Percentiles rank a stretch among this genome's conserved stretches.
phyloP scores from a whole-genome alignment of 2,329 filamentous ascomycete genomes.

The Ophiostoma ips region DNA sequence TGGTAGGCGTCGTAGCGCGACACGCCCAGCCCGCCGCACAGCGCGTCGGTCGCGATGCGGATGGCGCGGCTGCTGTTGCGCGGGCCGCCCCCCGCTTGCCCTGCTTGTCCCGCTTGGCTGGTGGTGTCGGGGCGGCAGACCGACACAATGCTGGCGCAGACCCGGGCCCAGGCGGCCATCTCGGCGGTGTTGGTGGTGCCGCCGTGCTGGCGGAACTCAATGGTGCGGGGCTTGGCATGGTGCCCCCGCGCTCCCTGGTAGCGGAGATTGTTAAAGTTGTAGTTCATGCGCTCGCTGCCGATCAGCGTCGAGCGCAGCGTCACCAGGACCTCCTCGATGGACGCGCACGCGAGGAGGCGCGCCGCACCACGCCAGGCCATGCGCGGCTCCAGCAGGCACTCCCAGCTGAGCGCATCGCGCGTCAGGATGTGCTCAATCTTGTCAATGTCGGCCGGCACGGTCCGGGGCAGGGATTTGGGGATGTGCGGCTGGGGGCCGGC shows the following conservation, averaged over 20 bases:
- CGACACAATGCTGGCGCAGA: background rate
- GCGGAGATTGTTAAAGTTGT: slow-evolving; percentile 6
- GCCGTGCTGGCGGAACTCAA: slow-evolving; percentile 8
- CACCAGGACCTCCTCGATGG: background rate
- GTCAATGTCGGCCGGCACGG: background rate
- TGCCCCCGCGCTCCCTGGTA: background rate
- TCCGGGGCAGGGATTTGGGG: background rate
- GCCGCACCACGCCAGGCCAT: slow-evolving; percentile 2
- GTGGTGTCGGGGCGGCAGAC: background rate
- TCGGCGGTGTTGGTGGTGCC: slow-evolving; percentile 2
- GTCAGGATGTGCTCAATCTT: background rate
- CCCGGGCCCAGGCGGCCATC: background rate
- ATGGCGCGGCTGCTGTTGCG: background rate
- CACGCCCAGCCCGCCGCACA: background rate
- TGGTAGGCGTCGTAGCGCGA: slow-evolving; percentile 3
- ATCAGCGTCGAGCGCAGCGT: background rate
- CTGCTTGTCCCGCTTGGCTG: too few relatives aligned
- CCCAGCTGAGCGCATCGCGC: background rate
- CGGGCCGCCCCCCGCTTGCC: background rate
- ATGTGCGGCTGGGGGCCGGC: background rate
- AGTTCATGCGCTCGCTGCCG: background rate
- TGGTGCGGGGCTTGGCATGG: background rate
- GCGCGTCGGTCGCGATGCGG: background rate
- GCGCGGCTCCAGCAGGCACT: background rate
- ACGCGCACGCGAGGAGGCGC: background rate